Percentiles rank a stretch among this genome's conserved stretches.
Evolutionary conservation across 2,329 filamentous ascomycete species (phyloP).

Genomic region (Phialocephala subalpina): DNA sequence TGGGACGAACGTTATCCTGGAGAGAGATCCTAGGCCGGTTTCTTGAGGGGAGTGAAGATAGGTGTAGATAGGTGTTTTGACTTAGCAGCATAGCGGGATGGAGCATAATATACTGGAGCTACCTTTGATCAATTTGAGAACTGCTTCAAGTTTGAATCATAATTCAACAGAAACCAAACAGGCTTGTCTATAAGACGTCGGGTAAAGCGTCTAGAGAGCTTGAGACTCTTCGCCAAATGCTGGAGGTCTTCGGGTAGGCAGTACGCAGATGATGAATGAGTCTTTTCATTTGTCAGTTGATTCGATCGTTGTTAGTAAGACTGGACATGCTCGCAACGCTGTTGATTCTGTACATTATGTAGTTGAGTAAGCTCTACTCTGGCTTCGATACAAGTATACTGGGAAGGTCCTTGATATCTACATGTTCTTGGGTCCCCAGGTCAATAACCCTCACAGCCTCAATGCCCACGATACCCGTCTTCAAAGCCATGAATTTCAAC

Average conservation of each 20-base stretch:
- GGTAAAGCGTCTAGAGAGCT: no score
- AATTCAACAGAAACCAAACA: not conserved
- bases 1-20: conserved; percentile 38
- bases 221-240: no score
- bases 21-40: conserved; percentile 32
- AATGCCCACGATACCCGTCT: conserved; percentile 71
- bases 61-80: conserved; percentile 60
- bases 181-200: not conserved
- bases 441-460: conserved; percentile 80
- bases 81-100: conserved; percentile 52
- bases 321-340: not conserved
- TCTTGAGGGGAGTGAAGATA: no score
- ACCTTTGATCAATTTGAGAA: conserved; percentile 57
- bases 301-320: no score
- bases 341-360: not conserved
- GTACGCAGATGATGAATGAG: no score
- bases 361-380: not conserved
- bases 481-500: conserved; percentile 74
- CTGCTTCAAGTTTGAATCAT: conserved; percentile 60
- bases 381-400: conserved; percentile 62
- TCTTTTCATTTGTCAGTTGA: no score
- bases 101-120: conserved; percentile 39
- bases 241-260: no score
- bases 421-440: conserved; percentile 76
- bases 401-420: conserved; percentile 79